Evolutionary conservation across 2,329 filamentous ascomycete species (phyloP), one percentile per base, ranked within the genome.

Genomic region (Coniella vitis): DNA sequence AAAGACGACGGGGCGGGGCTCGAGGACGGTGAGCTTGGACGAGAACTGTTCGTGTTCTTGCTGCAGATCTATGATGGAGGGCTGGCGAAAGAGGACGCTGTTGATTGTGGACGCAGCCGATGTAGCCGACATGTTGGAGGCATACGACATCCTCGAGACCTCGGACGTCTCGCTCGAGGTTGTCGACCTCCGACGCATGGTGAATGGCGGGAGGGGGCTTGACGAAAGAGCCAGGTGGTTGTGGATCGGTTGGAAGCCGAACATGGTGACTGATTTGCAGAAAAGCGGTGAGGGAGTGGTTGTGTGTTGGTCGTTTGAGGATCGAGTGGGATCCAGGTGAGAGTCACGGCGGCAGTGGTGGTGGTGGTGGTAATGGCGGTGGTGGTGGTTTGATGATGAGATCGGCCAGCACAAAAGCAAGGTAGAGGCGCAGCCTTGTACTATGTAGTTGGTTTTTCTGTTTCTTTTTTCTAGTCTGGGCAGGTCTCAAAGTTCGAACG

Each of bases 1-100:
- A 65, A 81, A 82, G 46, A 81, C 76, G 32, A 81, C 70, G 10
- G 80, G 80, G 38, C 80, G 67, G 2, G 80, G 80, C 64, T 84
- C 80, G 21, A 84, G 70, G 16, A 84, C 67, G 56, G 68, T 70
- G 8, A 83, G 67, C 57, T 78, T 77, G 45, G 67, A 68, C 9
- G 70, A 69, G 47, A 78, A 80, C 56, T 64, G 70, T 57, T 65
- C 67, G 55, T 71, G 73, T 64, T 83, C 79, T 58, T 78, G 76
- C 57, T 81, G 76, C 53, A 80, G 65, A 57, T 75, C 70, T n/a
- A 75, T 60, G 54, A 80, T 72, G 16, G 75, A 79, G 12, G 76
- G 75, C 56, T 78, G 77, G n/a, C 73, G 69, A 56, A 74, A 71
- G 52, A 83, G 73, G 60, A 82, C 70, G 57, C 69, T 74, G 66